Base-by-base conservation (phyloP, 768 basidiomycete species). In the Hysterangium stoloniferum region DNA sequence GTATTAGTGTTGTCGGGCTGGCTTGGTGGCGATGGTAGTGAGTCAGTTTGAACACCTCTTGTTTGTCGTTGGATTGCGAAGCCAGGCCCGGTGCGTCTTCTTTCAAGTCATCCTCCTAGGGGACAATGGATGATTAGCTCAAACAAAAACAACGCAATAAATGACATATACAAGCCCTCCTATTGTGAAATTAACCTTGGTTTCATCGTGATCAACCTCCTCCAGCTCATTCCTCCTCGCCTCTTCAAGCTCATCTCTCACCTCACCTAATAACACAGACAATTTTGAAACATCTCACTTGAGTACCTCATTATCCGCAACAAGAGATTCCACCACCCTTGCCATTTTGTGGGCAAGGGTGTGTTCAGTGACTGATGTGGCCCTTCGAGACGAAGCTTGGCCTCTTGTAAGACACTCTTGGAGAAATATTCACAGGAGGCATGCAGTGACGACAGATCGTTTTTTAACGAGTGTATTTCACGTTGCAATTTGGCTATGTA, bases 271-370 rank as follows among this genome's bases (percentile, higher is more conserved):
- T 7, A 92, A 65, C 41, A 75, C 76, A 52, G 86, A 84, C 42
- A 95, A 66, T 60, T 95, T 89, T 6, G 77, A 74, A 52, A 87
- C 90, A 59, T 91, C 89, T 17, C 78, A 80, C 64, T 87, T 88
- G 46, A 94, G 67, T 22, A 73, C 73, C 57, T 93, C 87, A 58
- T 92, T 95, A 58, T 89, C 87, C 29, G 81, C 78, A 6, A 93
- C 90, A 27, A 95, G 71, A n/a, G 83, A 80, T 62, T 91, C 89
- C 12, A 96, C 68, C 11, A 92, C 80, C 48, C 44, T 25, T 20
- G 74, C 64, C 47, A 81, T 73, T 42, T 80, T 22, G 34, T 6
- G 34, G 6, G 17, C 35, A 48, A 17, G 43, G 22, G 13, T 29
- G 24, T 40, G 68, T 76, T 58, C 52, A 87, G 81, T 24, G 77